A percentile compares a stretch with the other conserved stretches of the same genome.
These are phyloP conservation scores for Eutrema salsugineum DNA, from an alignment of 441 rosid species.

Conservation along the genomic window DNA sequence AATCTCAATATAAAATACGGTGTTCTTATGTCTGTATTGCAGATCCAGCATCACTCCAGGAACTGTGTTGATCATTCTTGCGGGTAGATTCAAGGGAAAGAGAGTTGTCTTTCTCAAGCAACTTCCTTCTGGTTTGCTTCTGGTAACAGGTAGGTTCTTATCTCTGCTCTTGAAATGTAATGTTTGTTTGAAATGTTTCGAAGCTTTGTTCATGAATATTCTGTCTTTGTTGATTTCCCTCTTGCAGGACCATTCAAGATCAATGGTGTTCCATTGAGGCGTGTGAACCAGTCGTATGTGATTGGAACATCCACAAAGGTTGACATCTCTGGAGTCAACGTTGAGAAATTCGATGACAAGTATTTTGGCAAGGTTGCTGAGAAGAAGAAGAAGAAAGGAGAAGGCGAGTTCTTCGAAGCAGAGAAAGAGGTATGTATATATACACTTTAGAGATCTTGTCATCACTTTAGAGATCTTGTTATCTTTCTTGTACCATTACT, in stretches of 20 bases:
- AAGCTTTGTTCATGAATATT: not conserved
- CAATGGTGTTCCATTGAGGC: conserved; percentile 84
- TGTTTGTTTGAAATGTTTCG: not conserved
- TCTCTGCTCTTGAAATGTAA: not conserved
- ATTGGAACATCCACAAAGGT: conserved; percentile 84
- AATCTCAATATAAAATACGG: not conserved
- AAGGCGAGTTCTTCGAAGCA: conserved; percentile 80
- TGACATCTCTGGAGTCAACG: conserved; percentile 58
- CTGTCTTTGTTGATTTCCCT: not conserved
- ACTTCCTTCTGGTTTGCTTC: conserved; percentile 80
- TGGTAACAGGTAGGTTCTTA: conserved; percentile 58
- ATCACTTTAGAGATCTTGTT: no score
- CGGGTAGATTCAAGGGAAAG: conserved; percentile 93
- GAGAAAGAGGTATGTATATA: conserved; percentile 52
- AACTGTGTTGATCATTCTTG: conserved; percentile 74
- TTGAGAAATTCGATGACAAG: conserved; percentile 73
- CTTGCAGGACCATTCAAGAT: conserved; percentile 82
- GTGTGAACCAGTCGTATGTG: conserved; percentile 79
- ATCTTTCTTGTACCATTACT: no score
- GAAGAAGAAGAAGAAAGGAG: conserved; percentile 74
- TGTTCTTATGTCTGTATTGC: not conserved
- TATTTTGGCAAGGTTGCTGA: conserved; percentile 71
- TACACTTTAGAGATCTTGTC: no score
- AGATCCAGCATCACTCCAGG: conserved; percentile 87
- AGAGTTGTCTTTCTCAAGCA: conserved; percentile 91